Conservation (phyloP, 2,329 filamentous ascomycete genomes). For the Apiospora arundinis region DNA sequence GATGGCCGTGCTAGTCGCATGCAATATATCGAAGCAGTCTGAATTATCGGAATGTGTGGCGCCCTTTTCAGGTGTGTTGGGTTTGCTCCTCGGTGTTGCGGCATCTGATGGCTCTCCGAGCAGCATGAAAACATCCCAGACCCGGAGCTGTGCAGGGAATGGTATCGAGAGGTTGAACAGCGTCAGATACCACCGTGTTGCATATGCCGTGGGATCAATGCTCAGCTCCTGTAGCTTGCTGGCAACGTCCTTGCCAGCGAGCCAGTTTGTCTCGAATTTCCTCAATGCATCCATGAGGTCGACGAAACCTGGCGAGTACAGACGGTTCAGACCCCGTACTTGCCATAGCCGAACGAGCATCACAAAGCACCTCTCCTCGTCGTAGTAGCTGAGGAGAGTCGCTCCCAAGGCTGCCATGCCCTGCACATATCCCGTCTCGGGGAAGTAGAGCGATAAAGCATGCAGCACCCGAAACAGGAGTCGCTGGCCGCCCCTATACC, state of each 20-base stretch:
- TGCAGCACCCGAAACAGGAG: conserved; percentile 92
- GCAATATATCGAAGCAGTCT: conserved; percentile 82
- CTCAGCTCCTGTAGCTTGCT: conserved; percentile 77
- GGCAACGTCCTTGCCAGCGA: conserved; percentile 78
- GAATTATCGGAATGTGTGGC: conserved; percentile 45
- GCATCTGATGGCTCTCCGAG: conserved; percentile 70
- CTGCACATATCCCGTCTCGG: conserved; percentile 92
- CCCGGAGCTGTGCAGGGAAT: conserved; percentile 89
- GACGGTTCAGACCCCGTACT: conserved; percentile 80
- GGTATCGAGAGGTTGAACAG: conserved; percentile 97
- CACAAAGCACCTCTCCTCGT: conserved; percentile 91
- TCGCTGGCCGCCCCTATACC: conserved; percentile 91
- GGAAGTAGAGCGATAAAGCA: conserved; percentile 88
- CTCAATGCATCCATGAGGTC: conserved; percentile 85
- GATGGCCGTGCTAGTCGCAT: conserved; percentile 87
- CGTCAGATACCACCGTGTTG: conserved; percentile 95
- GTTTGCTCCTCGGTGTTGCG: conserved; percentile 23
- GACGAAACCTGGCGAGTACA: conserved; percentile 85
- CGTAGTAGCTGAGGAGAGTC: conserved; percentile 93
- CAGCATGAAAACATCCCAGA: conserved; percentile 98
- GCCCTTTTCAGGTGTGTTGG: conserved; percentile 32
- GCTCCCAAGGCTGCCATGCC: conserved; percentile 95
- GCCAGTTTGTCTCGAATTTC: conserved; percentile 87
- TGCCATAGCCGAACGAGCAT: conserved; percentile 98
- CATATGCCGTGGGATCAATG: conserved; percentile 91